These are phyloP conservation scores for Stephanodiscus minutulus DNA, from an alignment of 108 stramenopile genomes.

Conservation along the genomic window DNA sequence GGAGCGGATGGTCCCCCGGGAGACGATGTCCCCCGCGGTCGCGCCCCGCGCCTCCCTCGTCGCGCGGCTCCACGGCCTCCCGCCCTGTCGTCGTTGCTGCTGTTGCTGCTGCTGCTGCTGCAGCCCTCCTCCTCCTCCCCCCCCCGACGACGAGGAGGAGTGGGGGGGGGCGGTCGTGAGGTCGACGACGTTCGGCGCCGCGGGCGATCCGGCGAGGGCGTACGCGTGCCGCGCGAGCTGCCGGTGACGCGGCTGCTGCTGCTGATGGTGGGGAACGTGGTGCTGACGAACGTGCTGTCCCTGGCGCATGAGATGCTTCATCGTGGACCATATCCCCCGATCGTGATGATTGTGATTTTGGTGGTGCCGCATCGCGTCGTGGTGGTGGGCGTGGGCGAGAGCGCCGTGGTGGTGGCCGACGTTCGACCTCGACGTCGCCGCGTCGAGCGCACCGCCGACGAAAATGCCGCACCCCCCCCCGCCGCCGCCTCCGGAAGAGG, in stretches of 20 bases:
- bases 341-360: not conserved
- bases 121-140: not conserved
- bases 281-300: conserved; percentile 10
- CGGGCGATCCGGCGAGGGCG: not conserved
- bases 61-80: conserved; percentile 24
- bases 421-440: too few species aligned
- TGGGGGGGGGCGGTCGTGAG: not conserved
- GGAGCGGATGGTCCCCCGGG: not conserved
- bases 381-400: not conserved
- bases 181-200: conserved; percentile 36
- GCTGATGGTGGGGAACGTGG: not conserved
- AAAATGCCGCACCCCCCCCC: conserved; percentile 7
- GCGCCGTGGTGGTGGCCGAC: not conserved
- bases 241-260: not conserved
- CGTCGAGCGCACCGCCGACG: conserved; percentile 4
- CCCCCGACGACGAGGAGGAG: not conserved
- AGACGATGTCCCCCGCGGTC: conserved; percentile 13
- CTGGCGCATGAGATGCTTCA: conserved; percentile 42
- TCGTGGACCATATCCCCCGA: conserved; percentile 42
- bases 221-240: not conserved
- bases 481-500: not conserved
- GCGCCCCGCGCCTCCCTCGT: conserved; percentile 14
- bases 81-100: not conserved
- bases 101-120: not conserved
- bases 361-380: too few species aligned